These are phyloP conservation scores for Volvox carteri DNA, from an alignment of 163 green algal species.

Conservation along the genomic window DNA sequence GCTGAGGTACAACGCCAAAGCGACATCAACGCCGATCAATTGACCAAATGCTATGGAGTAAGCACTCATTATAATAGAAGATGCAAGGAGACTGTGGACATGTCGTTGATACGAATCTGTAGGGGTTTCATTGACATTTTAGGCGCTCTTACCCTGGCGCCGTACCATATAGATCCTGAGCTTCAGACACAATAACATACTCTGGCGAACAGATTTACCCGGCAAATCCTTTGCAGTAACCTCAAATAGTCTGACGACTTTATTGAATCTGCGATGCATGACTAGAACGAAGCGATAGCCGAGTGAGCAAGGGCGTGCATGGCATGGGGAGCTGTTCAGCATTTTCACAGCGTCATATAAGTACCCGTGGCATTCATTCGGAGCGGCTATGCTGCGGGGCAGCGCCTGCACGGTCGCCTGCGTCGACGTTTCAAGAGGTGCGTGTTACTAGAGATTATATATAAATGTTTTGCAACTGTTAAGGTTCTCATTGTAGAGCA, in stretches of 20 bases:
- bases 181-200: background rate
- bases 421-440: constrained; percentile 20
- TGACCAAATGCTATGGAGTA: too few relatives aligned
- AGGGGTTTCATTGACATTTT: too few relatives aligned
- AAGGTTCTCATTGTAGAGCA: background rate
- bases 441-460: background rate
- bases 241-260: background rate
- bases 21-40: too few relatives aligned
- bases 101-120: too few relatives aligned
- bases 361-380: background rate
- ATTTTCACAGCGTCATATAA: background rate
- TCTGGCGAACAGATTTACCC: background rate
- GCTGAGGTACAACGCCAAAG: too few relatives aligned
- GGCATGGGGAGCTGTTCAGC: constrained; percentile 31
- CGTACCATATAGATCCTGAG: background rate
- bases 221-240: background rate
- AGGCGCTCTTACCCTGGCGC: background rate
- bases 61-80: too few relatives aligned
- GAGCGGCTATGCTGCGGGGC: background rate
- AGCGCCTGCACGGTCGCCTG: constrained; percentile 15
- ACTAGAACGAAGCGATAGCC: background rate
- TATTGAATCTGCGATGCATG: background rate
- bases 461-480: background rate
- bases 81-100: too few relatives aligned
- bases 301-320: background rate